A percentile compares a stretch with the other conserved stretches of the same genome.
phyloP scores from a whole-genome alignment of 768 basidiomycete genomes.

The Suillus variegatus region DNA sequence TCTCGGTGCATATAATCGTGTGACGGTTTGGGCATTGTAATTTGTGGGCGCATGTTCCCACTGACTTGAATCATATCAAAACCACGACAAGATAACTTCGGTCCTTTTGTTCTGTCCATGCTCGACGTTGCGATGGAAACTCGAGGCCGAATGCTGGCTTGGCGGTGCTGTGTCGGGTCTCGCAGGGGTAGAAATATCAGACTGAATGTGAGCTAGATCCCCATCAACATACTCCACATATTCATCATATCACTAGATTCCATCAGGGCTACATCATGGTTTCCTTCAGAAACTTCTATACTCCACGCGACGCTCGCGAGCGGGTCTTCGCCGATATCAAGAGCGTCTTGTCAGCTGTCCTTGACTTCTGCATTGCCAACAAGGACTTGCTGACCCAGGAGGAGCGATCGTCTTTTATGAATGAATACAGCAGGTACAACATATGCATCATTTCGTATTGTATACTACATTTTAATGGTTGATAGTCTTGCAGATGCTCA shows the following conservation, averaged over 20 bases:
- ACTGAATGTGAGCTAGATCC: no score
- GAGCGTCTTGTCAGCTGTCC: neutral
- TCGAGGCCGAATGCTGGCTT: neutral
- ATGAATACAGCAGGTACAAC: neutral
- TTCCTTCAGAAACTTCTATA: neutral
- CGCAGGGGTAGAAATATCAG: neutral
- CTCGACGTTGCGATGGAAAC: neutral
- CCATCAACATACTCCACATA: neutral
- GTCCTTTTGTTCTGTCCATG: neutral
- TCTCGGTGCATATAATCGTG: neutral
- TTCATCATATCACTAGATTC: neutral
- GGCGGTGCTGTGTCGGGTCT: neutral
- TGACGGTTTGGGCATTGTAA: neutral
- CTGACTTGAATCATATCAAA: neutral
- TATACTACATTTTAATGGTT: neutral
- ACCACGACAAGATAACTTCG: neutral
- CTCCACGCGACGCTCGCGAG: neutral
- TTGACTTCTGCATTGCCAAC: neutral
- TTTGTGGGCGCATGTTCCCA: conserved; percentile 1
- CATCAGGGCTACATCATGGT: neutral
- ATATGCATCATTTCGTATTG: neutral
- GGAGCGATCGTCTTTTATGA: neutral
- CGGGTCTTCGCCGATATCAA: neutral
- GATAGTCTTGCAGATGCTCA: neutral
- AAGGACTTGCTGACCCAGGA: neutral